Percentiles rank a stretch among this genome's conserved stretches.
Evolutionary conservation across 1,284 basidiomycete species (phyloP).

Genomic region (Trichosporon faecale): DNA sequence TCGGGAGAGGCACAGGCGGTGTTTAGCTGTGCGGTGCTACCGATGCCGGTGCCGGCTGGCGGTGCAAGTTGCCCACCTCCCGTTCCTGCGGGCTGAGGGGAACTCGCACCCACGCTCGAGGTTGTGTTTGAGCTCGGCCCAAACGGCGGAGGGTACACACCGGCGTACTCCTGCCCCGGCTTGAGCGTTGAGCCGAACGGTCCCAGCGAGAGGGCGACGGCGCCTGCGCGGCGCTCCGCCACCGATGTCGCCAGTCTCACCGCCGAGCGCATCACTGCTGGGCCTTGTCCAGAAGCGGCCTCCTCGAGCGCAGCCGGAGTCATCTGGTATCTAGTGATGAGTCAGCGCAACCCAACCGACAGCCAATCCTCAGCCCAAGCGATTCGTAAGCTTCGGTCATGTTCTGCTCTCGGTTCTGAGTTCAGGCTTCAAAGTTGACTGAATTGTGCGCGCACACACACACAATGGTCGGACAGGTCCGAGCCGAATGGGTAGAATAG

Average conservation of each 20-base stretch:
- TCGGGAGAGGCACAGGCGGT: not conserved
- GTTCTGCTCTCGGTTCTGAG: not conserved
- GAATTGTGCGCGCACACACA: not conserved
- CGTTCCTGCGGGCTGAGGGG: conserved; percentile 12
- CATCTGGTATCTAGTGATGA: conserved; percentile 26
- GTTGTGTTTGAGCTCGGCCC: conserved; percentile 55
- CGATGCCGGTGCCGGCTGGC: not conserved
- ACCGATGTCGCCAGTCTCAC: not conserved
- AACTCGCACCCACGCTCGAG: conserved; percentile 9
- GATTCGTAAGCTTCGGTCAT: not conserved
- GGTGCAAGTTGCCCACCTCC: not conserved
- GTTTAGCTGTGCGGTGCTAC: not conserved
- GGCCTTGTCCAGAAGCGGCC: not conserved
- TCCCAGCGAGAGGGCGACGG: conserved; percentile 67
- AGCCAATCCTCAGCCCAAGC: too few species aligned
- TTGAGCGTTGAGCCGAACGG: conserved; percentile 67
- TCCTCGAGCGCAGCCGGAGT: conserved; percentile 4
- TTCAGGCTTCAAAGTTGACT: conserved; percentile 1
- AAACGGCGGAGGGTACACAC: conserved; percentile 70
- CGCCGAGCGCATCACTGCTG: not conserved
- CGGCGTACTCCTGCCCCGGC: conserved; percentile 70
- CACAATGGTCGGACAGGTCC: not conserved
- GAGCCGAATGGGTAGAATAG: not conserved
- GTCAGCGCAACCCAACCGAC: conserved; percentile 1
- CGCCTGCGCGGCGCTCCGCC: not conserved